Evolutionary conservation across 1,284 basidiomycete species (phyloP).

Genomic region (Irpex sp.): DNA sequence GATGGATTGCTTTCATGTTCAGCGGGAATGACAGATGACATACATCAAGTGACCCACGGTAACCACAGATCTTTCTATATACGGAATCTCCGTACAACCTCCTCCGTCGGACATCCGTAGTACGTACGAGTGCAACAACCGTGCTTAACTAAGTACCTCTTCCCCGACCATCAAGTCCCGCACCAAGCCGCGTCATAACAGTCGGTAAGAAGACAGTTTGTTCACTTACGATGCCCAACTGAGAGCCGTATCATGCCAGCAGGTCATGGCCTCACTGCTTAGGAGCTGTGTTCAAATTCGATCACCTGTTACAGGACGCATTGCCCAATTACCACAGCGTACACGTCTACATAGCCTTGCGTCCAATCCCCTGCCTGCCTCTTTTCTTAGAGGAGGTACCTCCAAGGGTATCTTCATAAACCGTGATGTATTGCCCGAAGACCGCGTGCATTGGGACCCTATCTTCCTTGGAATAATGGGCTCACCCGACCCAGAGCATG

Average conservation of each 20-base stretch:
- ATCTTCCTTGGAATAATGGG: slow-evolving; percentile 80
- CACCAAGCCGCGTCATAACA: too few relatives aligned
- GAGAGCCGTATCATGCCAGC: too few relatives aligned
- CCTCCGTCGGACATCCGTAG: not conserved
- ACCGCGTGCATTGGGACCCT: slow-evolving; percentile 44
- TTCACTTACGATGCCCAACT: too few relatives aligned
- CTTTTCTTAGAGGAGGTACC: slow-evolving; percentile 69
- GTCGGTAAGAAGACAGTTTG: too few relatives aligned
- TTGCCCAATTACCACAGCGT: not conserved
- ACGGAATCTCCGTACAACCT: not conserved
- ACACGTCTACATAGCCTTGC: not conserved
- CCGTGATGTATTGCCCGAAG: slow-evolving; percentile 42
- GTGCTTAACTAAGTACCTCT: too few relatives aligned
- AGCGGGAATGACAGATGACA: too few relatives aligned
- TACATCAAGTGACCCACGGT: too few relatives aligned
- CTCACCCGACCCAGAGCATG: slow-evolving; percentile 69
- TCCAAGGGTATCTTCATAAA: slow-evolving; percentile 74
- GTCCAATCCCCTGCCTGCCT: slow-evolving; percentile 47
- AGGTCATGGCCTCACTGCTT: not conserved
- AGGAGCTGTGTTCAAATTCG: not conserved
- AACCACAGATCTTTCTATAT: not conserved
- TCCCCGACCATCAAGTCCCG: too few relatives aligned
- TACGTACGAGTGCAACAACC: too few relatives aligned
- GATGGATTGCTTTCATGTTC: too few relatives aligned
- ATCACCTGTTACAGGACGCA: not conserved